phyloP scores from a whole-genome alignment of 371 early-diverging fungal species.

The Mortierella sp. region DNA sequence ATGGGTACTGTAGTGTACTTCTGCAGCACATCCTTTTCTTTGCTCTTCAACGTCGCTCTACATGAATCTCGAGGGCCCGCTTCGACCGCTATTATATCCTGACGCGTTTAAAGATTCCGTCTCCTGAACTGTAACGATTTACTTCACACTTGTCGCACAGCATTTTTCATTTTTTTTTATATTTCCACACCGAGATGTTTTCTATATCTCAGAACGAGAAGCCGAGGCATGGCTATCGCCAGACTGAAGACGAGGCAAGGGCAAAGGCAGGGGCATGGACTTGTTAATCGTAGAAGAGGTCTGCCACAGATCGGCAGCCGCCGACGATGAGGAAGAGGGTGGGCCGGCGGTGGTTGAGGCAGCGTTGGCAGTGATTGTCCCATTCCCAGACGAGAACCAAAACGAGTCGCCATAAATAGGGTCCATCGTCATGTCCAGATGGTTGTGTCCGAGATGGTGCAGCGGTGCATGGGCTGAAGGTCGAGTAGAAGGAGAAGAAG shows the following conservation, averaged over 20 bases:
- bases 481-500: neutral
- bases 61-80: too few species aligned
- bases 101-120: too few species aligned
- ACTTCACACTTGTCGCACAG: too few species aligned
- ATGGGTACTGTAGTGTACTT: too few species aligned
- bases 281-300: neutral
- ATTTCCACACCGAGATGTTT: neutral
- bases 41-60: too few species aligned
- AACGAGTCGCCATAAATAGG: slow-evolving; percentile 5
- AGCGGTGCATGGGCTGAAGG: neutral
- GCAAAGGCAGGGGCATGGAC: neutral
- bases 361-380: neutral
- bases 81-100: too few species aligned
- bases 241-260: neutral
- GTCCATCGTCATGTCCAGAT: slow-evolving; percentile 6
- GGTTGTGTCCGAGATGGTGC: neutral
- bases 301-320: neutral
- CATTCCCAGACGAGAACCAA: slow-evolving; percentile 16
- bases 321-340: neutral
- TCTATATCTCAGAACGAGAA: neutral
- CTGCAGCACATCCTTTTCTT: too few species aligned
- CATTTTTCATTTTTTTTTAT: neutral
- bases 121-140: too few species aligned
- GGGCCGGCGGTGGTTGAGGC: too few species aligned
- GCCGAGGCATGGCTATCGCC: neutral